Conservation (phyloP, 306 rosid species). For the Dicorynia guianensis region DNA sequence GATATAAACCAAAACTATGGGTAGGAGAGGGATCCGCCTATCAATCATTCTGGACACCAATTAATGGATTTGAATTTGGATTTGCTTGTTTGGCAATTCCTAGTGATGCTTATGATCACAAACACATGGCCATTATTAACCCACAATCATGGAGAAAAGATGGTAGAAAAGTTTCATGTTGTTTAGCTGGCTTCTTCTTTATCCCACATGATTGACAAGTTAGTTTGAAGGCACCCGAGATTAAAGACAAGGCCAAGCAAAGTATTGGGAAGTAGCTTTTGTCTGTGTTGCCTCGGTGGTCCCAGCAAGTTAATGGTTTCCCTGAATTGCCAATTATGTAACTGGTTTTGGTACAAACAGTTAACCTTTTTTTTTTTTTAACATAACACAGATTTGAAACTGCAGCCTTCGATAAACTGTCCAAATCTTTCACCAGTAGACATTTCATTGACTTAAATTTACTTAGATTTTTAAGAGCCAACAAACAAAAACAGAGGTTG, state of each 20-base stretch:
- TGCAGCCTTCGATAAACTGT: too few relatives aligned
- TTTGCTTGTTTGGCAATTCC: slow-evolving; percentile 21
- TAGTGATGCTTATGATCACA: slow-evolving; percentile 36
- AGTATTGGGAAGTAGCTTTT: slow-evolving; percentile 42
- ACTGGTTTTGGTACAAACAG: too few relatives aligned
- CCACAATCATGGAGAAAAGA: slow-evolving; percentile 32
- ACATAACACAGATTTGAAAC: too few relatives aligned
- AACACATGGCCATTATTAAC: slow-evolving; percentile 35
- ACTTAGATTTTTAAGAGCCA: neutral
- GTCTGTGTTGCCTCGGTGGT: slow-evolving; percentile 36
- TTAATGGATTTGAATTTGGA: slow-evolving; percentile 27
- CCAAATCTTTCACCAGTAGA: too few relatives aligned
- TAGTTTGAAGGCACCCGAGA: slow-evolving; percentile 39
- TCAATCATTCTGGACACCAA: slow-evolving; percentile 27
- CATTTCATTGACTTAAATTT: too few relatives aligned
- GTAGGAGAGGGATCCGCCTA: slow-evolving; percentile 38
- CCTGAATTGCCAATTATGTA: neutral
- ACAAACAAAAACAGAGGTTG: neutral
- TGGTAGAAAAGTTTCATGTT: slow-evolving; percentile 25
- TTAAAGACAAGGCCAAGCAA: slow-evolving; percentile 41
- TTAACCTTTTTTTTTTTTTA: too few relatives aligned
- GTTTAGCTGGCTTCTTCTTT: slow-evolving; percentile 50
- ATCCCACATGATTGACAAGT: slow-evolving; percentile 41
- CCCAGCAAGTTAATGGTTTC: neutral
- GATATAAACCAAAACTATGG: neutral